These are phyloP conservation scores for Eucalyptus camaldulensis DNA, from an alignment of 345 rosid genomes.

Conservation along the genomic window DNA sequence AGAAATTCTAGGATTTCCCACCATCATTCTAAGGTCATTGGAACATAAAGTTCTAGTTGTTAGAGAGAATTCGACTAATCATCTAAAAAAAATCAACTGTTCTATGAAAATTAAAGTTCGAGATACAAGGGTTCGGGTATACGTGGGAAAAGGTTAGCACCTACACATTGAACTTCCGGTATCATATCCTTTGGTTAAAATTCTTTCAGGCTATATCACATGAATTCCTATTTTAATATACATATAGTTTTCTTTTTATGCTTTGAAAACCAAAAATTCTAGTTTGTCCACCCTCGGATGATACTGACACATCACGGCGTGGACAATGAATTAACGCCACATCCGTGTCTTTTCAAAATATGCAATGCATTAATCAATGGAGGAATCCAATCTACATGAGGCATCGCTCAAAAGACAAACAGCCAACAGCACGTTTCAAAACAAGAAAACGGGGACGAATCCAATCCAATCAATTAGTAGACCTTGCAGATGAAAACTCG, in stretches of 20 bases:
- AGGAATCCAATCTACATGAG: not conserved
- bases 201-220: not conserved
- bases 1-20: not conserved
- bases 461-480: not conserved
- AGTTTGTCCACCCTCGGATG: not conserved
- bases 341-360: not conserved
- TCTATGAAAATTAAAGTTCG: not conserved
- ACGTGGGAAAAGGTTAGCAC: not conserved
- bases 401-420: too few species aligned
- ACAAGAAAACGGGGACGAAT: not conserved
- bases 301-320: too few species aligned
- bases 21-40: not conserved
- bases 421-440: not conserved
- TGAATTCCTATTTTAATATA: not conserved
- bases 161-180: not conserved
- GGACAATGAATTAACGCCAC: too few species aligned
- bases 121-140: not conserved
- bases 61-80: not conserved
- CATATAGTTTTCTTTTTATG: not conserved
- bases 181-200: not conserved
- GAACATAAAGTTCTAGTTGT: not conserved
- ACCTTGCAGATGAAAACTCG: not conserved
- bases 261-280: not conserved
- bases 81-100: not conserved
- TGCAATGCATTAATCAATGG: not conserved